Evolutionary conservation across 495 filamentous ascomycete genomes (phyloP), one percentile per base, ranked within the genome.

Genomic region (Extremus antarcticus): DNA sequence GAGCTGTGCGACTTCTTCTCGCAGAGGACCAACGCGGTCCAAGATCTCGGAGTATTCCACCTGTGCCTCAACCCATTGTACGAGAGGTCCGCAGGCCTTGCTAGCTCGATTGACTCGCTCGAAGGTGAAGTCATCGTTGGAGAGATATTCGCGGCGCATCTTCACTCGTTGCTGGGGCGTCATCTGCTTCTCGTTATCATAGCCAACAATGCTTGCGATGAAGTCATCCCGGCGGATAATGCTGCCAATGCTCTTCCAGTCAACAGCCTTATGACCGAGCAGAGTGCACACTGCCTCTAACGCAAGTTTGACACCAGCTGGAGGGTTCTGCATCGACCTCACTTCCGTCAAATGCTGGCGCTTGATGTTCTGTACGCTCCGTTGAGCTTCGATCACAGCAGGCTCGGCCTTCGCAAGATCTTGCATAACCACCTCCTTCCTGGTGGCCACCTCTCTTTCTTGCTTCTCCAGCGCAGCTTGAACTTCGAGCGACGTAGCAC

Each of bases 291-390:
- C 92, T 10, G 92, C 86, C 68, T 97, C 94, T 58, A 99, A 75
- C 7, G 91, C 88, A 62, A 97, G 83, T 56, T 88, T 83, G 49
- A 99, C 92, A 67, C 88, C 86, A 59, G 81, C 78, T 0, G 92
- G 92, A 25, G 92, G 92, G 52, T 87, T 89, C 43, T 79, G 78
- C 94, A 99, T 96, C 59, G 90, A 95, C 62, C 92, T 82, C 39
- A 99, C 92, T 82, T 99, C 92, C 22, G 88, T 95, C 47, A 99
- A 77, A 67, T 99, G 94, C 60, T 94, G 88, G 63, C 84, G 79
- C 75, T 97, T 99, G 71, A 99, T 99, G 70, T 89, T 95, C 74
- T 86, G 90, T 57, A 99, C 92, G 68, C 89, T 94, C 69, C 87
- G 86, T 72, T 92, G 86, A 19, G 92, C 92, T 67, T 95, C 89